Evolutionary conservation across 805 yeast genomes (phyloP), one percentile per base, ranked within the genome.

Genomic region (Ogataea glucozyma): DNA sequence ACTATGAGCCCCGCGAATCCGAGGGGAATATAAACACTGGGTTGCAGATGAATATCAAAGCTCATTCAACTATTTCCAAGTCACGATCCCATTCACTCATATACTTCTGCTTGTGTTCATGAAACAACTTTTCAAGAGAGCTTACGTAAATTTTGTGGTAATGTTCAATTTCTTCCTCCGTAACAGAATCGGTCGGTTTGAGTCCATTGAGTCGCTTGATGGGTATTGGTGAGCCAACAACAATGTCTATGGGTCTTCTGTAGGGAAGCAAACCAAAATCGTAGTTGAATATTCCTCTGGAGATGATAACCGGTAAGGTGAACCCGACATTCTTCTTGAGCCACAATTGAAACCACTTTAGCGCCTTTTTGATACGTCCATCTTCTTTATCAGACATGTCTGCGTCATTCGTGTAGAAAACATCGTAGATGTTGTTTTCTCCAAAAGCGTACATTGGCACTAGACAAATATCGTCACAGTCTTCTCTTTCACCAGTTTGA

Each of bases 381-480:
- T 66, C 51, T 57, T 56, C 41, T 4, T 46, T 41, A 26, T 30
- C 16, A 3, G 34, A 9, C 6, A 29, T 9, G 10, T 46, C 50
- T 18, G 50, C 35, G 12, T 47, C 54, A 17, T 52, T 63, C 43
- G 68, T 58, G 27, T 58, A 52, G 13, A 62, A 63, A 14, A 78
- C 69, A 42, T 71, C 69, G 56, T 75, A 77, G 29, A 77, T 65
- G 50, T 76, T 78, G 8, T 77, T 91, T 57, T 93, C 99, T 2
- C 99, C 99, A 68, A 89, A 93, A 10, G 87, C 90, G 60, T 85
- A 81, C 3, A 85, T 80, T 0, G 99, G 99, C 3, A 93, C 98
- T 8, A 93, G 60, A 20, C 78, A 73, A 1, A 86, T 79, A 49
- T 89, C 85, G 2, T 91, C 49, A 5, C 27, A 31, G 6, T 44